Evolutionary conservation across 768 basidiomycete genomes (phyloP).

Genomic region (Leccinum uliginosum): DNA sequence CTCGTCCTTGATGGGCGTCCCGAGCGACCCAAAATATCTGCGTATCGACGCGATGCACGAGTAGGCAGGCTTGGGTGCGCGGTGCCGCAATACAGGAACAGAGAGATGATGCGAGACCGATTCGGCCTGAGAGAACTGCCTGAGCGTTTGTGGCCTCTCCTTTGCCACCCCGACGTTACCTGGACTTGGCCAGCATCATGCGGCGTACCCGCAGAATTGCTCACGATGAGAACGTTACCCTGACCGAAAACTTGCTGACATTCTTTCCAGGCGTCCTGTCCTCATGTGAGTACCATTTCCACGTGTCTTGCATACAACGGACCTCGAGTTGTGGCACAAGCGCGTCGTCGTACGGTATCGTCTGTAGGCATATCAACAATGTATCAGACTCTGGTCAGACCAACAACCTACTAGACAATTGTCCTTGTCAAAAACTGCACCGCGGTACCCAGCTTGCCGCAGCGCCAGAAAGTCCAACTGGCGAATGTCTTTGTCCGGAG

Average conservation of each 20-base stretch:
- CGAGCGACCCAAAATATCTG: constrained; percentile 66
- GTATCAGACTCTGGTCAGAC: too few relatives aligned
- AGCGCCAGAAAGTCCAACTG: constrained; percentile 74
- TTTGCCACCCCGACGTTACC: constrained; percentile 39
- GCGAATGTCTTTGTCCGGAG: constrained; percentile 72
- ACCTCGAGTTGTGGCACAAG: constrained; percentile 78
- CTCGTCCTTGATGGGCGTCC: constrained; percentile 50
- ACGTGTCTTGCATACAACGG: constrained; percentile 12
- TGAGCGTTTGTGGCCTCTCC: background rate
- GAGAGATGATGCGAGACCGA: constrained; percentile 72
- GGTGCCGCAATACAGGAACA: constrained; percentile 80
- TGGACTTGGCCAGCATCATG: constrained; percentile 76
- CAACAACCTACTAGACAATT: constrained; percentile 76
- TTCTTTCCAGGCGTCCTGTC: constrained; percentile 71
- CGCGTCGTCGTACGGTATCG: constrained; percentile 69
- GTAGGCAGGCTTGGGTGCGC: constrained; percentile 73
- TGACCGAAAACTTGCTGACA: constrained; percentile 71
- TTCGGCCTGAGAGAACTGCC: constrained; percentile 60
- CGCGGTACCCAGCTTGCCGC: constrained; percentile 71
- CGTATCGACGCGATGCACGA: constrained; percentile 70
- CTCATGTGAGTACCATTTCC: background rate
- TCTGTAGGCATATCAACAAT: constrained; percentile 42
- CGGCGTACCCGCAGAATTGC: constrained; percentile 87
- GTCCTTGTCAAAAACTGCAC: constrained; percentile 96
- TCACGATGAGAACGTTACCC: constrained; percentile 82